These are phyloP conservation scores for Aechmea fasciata DNA, from an alignment of 176 grass and related monocot genomes.

Conservation along the genomic window DNA sequence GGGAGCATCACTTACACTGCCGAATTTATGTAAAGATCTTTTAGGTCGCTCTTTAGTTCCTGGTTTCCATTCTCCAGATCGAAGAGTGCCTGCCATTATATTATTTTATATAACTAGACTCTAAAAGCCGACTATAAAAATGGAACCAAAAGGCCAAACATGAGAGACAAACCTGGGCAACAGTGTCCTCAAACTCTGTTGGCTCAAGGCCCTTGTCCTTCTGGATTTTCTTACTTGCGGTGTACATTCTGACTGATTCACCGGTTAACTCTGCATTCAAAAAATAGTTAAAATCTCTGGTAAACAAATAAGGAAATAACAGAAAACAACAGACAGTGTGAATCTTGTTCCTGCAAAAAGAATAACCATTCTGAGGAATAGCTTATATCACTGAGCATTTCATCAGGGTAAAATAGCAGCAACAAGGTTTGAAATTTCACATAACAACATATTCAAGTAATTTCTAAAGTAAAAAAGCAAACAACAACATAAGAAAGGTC, in stretches of 20 bases:
- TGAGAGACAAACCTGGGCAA: constrained; percentile 58
- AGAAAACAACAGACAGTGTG: not conserved
- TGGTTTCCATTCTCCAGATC: constrained; percentile 86
- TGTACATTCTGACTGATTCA: constrained; percentile 16
- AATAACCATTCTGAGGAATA: too few species aligned
- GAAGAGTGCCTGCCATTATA: constrained; percentile 64
- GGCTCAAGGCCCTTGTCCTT: constrained; percentile 25
- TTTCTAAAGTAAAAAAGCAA: too few species aligned
- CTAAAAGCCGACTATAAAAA: not conserved
- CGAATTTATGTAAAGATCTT: constrained; percentile 86
- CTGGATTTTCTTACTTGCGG: constrained; percentile 27
- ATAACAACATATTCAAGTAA: too few species aligned
- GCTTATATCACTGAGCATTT: too few species aligned
- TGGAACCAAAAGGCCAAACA: not conserved
- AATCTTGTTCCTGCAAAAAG: too few species aligned
- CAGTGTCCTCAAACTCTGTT: constrained; percentile 56
- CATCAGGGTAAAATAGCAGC: too few species aligned
- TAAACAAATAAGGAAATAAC: not conserved
- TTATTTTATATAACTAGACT: not conserved
- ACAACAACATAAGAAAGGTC: too few species aligned
- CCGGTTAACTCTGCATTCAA: not conserved
- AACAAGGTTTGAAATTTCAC: too few species aligned
- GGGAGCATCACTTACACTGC: constrained; percentile 32
- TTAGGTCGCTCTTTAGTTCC: constrained; percentile 87
- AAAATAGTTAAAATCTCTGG: not conserved